Evolutionary conservation across 2,329 filamentous ascomycete genomes (phyloP), one percentile per base, ranked within the genome.

Genomic region (Akanthomyces muscarius): DNA sequence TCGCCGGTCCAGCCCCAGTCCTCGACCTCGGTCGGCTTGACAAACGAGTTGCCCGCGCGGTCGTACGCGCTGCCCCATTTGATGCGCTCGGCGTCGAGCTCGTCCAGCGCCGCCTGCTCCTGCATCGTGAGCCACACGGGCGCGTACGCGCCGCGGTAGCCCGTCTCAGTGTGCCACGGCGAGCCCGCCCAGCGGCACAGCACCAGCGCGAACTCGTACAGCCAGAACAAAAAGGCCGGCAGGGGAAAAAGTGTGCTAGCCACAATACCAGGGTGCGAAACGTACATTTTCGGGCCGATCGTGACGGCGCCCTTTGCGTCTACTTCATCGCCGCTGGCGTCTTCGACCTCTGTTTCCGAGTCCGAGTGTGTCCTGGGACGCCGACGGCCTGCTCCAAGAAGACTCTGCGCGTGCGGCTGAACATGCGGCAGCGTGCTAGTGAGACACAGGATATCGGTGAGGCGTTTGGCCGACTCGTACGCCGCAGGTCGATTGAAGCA

Each of bases 51-150:
- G 0, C 89, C 87, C 61, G 76, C 74, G 13, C 83, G 74, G 66
- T 88, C 83, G 10, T 83, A 83, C n/a, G 86, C 84, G 36, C 89
- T 90, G 3, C 94, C 94, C 94, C 94, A 98, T 78, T 98, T 98
- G 62, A 79, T 57, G 75, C 83, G 72, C 80, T 87, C 65, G 4
- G 81, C 83, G 33, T 71, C 79, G 44, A 81, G 72, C 2, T 78
- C 79, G 57, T 91, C 84, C 16, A 93, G 80, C 23, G 81, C 79
- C 18, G 83, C 83, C 63, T 89, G 83, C 8, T 86, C 78, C 23
- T 88, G 83, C 14, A 98, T 83, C 0, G 89, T 86, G 7, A 96
- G 77, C 89, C 91, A 97, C 28, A 89, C 88, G 5, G 91, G 84
- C 0, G 92, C 86, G 54, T 83, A 83, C 8, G 93, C 91, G 48